Evolutionary conservation across 1,139 yeast species (phyloP), one percentile per base, ranked within the genome.

Genomic region (Candida mesenterica): DNA sequence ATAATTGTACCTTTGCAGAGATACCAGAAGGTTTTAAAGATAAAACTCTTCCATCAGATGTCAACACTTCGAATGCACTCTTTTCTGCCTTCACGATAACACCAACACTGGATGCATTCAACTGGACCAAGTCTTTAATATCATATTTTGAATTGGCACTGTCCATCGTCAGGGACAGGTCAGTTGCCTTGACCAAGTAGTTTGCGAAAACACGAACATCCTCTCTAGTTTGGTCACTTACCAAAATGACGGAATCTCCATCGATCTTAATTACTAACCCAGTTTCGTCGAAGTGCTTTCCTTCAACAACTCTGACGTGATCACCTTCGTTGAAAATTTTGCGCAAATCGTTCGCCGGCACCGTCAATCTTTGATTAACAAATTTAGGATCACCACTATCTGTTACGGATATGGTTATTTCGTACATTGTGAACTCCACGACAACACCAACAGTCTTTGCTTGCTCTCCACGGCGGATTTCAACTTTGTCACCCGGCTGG

Each of bases 401-500:
- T 13, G 70, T 65, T 2, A 70, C 74, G 18, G 79, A 65, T 24
- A 82, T 76, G 8, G 82, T 77, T 40, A 83, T 79, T 48, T 79
- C 85, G 33, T 78, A 75, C 42, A 76, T 63, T 4, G 82, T 74
- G 3, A 89, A 79, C 24, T 85, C 75, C 3, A 77, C 62, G 34
- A 92, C 95, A 37, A 75, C 72, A 62, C 97, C 98, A 32, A 77
- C 74, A 39, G 95, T 79, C 40, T 92, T 95, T 27, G 94, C 81
- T 63, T 89, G 97, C 64, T 92, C 98, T 56, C 98, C 98, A 48
- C 82, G 79, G 41, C 85, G 75, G 32, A 92, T 84, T 61, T 90
- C 96, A 34, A 92, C 97, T 53, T 86, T 78, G 57, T 92, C 98
- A 46, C 96, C 97, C 3, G 95, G 88, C 59, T 88, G 96, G 68